phyloP scores from a whole-genome alignment of 768 basidiomycete genomes.

The Suillus alpinus region DNA sequence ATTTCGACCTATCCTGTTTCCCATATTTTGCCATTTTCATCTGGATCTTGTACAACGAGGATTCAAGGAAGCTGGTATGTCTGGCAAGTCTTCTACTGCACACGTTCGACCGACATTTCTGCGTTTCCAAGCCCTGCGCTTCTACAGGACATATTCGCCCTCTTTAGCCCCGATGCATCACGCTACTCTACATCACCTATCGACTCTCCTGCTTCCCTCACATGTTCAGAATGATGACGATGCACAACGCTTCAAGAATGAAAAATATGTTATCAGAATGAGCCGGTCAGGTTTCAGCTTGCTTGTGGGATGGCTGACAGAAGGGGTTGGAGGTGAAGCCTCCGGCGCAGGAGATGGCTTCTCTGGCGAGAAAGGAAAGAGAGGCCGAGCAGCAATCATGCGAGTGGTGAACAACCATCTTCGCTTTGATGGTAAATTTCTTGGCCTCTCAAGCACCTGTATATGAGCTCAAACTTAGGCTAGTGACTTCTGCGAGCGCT shows the following conservation, averaged over 20 bases:
- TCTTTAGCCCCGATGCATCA: conserved; percentile 67
- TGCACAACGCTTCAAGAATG: conserved; percentile 81
- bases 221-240: conserved; percentile 83
- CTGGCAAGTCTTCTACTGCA: conserved; percentile 1
- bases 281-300: conserved; percentile 89
- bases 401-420: conserved; percentile 93
- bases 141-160: conserved; percentile 68
- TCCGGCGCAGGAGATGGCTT: conserved; percentile 78
- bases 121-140: conserved; percentile 57
- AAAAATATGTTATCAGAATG: conserved; percentile 89
- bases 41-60: conserved; percentile 90
- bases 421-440: conserved; percentile 74
- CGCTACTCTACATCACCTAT: conserved; percentile 70
- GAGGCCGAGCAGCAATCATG: conserved; percentile 88
- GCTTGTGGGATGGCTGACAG: conserved; percentile 93
- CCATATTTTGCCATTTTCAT: conserved; percentile 97
- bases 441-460: background rate
- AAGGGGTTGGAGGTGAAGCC: conserved; percentile 85
- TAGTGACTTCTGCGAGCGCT: conserved; percentile 72
- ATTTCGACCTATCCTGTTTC: conserved; percentile 89
- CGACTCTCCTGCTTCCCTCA: conserved; percentile 73
- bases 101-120: conserved; percentile 6
- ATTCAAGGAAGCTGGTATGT: conserved; percentile 84
- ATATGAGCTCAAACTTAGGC: conserved; percentile 18
- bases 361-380: conserved; percentile 74